phyloP scores from a whole-genome alignment of 2,329 filamentous ascomycete species.

The Beauveria sp. region DNA sequence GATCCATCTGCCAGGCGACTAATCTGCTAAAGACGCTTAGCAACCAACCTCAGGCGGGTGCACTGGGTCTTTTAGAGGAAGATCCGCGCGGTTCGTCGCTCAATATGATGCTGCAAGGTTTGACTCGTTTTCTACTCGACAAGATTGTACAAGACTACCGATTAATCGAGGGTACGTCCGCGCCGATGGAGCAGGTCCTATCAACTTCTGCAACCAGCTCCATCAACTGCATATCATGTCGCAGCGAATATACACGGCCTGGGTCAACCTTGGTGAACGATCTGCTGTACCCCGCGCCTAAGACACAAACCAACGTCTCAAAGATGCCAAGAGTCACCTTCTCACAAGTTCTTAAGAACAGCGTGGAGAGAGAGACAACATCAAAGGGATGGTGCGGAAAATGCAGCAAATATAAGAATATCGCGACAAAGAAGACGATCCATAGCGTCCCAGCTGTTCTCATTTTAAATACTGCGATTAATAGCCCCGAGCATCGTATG shows the following conservation, averaged over 20 bases:
- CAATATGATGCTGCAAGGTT: slow-evolving; percentile 74
- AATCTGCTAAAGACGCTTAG: slow-evolving; percentile 89
- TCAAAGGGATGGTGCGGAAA: slow-evolving; percentile 89
- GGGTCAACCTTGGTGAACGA: slow-evolving; percentile 80
- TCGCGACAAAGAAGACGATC: slow-evolving; percentile 78
- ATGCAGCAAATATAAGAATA: slow-evolving; percentile 84
- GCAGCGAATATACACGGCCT: slow-evolving; percentile 74
- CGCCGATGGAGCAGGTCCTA: slow-evolving; percentile 64
- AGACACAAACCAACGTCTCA: slow-evolving; percentile 39
- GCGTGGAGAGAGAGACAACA: slow-evolving; percentile 81
- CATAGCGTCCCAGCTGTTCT: slow-evolving; percentile 77
- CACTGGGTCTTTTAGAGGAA: slow-evolving; percentile 78
- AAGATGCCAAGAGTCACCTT: slow-evolving; percentile 59
- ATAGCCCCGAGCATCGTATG: slow-evolving; percentile 62
- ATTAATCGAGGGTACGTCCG: slow-evolving; percentile 53
- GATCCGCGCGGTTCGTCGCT: slow-evolving; percentile 65
- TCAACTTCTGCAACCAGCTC: slow-evolving; percentile 63
- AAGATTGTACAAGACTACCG: slow-evolving; percentile 72
- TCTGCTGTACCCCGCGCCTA: slow-evolving; percentile 63
- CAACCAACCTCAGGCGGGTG: slow-evolving; percentile 69
- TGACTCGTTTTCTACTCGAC: slow-evolving; percentile 79
- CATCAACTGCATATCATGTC: slow-evolving; percentile 81
- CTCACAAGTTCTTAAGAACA: slow-evolving; percentile 85
- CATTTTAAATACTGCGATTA: slow-evolving; percentile 77
- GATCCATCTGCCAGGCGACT: slow-evolving; percentile 90